These are phyloP conservation scores for Fraxinus greggii DNA, from an alignment of 305 asterid genomes.

Conservation along the genomic window DNA sequence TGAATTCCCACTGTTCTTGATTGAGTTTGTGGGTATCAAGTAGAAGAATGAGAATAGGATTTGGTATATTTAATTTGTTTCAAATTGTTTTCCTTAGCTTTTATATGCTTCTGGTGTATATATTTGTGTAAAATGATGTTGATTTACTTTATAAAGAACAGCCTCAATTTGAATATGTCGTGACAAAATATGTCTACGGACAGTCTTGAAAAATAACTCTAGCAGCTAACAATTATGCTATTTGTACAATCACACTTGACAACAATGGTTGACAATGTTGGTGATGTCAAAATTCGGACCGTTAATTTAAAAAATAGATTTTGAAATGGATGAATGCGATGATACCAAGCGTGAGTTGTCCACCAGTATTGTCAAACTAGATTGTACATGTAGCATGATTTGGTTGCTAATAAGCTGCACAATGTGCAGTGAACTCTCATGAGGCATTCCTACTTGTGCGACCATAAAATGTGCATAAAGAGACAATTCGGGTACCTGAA, in stretches of 20 bases:
- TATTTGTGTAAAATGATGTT: background rate
- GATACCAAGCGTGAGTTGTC: too few relatives aligned
- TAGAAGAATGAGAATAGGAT: background rate
- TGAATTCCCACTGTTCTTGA: background rate
- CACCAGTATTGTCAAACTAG: too few relatives aligned
- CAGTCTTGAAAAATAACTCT: background rate
- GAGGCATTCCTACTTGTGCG: background rate
- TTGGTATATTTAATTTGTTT: conserved; percentile 1
- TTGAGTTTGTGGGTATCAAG: background rate
- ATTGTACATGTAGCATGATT: too few relatives aligned
- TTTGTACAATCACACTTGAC: too few relatives aligned
- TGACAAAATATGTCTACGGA: background rate
- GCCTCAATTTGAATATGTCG: background rate
- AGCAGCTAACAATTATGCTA: background rate
- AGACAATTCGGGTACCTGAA: background rate
- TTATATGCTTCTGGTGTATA: background rate
- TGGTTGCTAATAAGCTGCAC: background rate
- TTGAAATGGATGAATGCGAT: too few relatives aligned
- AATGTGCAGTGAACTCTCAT: background rate
- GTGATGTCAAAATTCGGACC: too few relatives aligned
- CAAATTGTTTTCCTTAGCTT: background rate
- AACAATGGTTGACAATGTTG: too few relatives aligned
- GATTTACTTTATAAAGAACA: background rate
- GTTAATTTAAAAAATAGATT: too few relatives aligned
- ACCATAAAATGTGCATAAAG: background rate